Percentiles rank a stretch among this genome's conserved stretches.
Evolutionary conservation across 2,329 filamentous ascomycete species (phyloP).

Genomic region (Monosporascus sp.): DNA sequence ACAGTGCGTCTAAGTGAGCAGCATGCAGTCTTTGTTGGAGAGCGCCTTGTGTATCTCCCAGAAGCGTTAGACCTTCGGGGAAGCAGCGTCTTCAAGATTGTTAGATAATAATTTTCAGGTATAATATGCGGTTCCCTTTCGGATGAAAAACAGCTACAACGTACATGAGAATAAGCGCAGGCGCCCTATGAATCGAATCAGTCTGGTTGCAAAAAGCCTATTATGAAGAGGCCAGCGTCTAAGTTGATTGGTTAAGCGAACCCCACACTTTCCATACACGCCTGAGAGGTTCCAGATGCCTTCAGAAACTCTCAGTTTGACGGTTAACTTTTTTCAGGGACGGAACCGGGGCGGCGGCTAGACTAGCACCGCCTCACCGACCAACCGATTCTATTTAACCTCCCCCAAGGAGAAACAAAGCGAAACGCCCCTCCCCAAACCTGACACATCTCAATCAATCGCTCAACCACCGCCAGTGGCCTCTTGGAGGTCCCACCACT

Average conservation of each 20-base stretch:
- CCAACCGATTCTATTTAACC: neutral
- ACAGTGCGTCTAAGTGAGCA: no score
- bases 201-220: neutral
- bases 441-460: neutral
- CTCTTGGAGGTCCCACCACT: neutral
- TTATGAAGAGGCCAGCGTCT: conserved; percentile 3
- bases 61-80: no score
- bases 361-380: neutral
- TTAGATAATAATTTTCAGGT: no score
- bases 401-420: neutral
- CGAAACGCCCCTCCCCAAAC: neutral
- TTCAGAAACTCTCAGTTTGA: neutral
- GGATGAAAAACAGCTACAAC: no score
- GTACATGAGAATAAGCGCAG: no score
- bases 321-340: neutral
- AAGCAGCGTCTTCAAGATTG: no score
- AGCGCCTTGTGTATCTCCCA: no score
- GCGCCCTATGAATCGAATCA: no score
- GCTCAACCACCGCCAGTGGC: neutral
- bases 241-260: conserved; percentile 10
- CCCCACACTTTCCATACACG: neutral
- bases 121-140: no score
- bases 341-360: neutral
- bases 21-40: no score
- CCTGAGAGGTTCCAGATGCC: neutral